Percentiles rank a stretch among this genome's conserved stretches.
Conservation (phyloP, 495 filamentous ascomycete genomes). For the Amniculicola lignicola region DNA sequence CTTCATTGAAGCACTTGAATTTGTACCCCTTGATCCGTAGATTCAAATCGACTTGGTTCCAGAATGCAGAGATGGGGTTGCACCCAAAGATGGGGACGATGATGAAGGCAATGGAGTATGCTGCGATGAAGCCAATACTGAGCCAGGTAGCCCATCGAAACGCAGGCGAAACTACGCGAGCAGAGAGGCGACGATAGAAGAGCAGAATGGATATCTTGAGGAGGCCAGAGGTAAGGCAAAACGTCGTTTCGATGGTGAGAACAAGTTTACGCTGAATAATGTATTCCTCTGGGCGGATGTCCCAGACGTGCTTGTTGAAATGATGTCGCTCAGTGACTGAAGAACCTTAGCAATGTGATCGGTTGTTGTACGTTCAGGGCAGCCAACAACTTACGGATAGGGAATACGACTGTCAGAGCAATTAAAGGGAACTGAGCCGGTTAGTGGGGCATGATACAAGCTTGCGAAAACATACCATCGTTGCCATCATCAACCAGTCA, state of each 20-base stretch:
- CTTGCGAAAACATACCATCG: slow-evolving; percentile 13
- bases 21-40: slow-evolving; percentile 17
- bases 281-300: slow-evolving; percentile 7
- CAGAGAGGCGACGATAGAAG: slow-evolving; percentile 31
- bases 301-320: slow-evolving; percentile 31
- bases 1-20: slow-evolving; percentile 29
- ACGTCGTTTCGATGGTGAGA: slow-evolving; percentile 23
- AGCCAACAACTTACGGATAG: not conserved
- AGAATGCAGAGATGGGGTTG: slow-evolving; percentile 29
- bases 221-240: slow-evolving; percentile 8
- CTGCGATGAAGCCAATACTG: slow-evolving; percentile 23
- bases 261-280: slow-evolving; percentile 12
- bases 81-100: slow-evolving; percentile 20
- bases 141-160: slow-evolving; percentile 21
- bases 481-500: slow-evolving; percentile 25
- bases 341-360: not conserved
- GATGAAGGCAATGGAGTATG: slow-evolving; percentile 25
- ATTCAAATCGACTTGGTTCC: slow-evolving; percentile 20
- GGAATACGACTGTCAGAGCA: slow-evolving; percentile 4
- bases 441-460: too few relatives aligned
- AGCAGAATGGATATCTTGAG: slow-evolving; percentile 24
- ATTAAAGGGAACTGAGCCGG: not conserved
- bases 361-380: not conserved
- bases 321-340: slow-evolving; percentile 9
- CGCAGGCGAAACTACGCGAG: slow-evolving; percentile 5